These are phyloP conservation scores for Kodamaea restingae DNA, from an alignment of 805 yeast genomes.

Conservation along the genomic window DNA sequence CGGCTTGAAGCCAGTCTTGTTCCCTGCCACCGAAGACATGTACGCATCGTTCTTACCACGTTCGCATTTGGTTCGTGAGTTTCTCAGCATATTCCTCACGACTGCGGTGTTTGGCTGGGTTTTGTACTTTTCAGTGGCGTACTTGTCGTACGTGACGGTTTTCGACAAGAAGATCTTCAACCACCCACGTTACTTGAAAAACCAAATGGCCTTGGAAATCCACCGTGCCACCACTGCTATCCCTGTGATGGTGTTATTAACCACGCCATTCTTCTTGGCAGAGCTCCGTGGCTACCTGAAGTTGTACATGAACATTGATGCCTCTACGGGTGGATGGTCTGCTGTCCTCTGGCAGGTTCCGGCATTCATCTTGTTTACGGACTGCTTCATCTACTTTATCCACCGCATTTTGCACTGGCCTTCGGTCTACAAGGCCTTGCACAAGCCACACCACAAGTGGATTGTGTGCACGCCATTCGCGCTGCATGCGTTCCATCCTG, in stretches of 20 bases:
- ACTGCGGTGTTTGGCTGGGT: slow-evolving; percentile 83
- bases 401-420: slow-evolving; percentile 97
- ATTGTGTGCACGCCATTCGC: slow-evolving; percentile 98
- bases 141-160: slow-evolving; percentile 68
- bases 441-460: slow-evolving; percentile 99
- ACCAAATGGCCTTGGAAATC: slow-evolving; percentile 85
- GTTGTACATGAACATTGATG: slow-evolving; percentile 63
- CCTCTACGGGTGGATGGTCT: slow-evolving; percentile 63
- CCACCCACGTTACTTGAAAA: slow-evolving; percentile 93
- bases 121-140: slow-evolving; percentile 73
- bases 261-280: slow-evolving; percentile 84
- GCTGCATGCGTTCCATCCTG: slow-evolving; percentile 97
- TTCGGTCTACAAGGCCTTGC: slow-evolving; percentile 73
- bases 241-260: slow-evolving; percentile 82
- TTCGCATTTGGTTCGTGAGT: slow-evolving; percentile 68
- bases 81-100: slow-evolving; percentile 58
- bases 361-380: slow-evolving; percentile 85
- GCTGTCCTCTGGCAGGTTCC: slow-evolving; percentile 68
- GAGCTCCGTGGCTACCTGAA: slow-evolving; percentile 83
- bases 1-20: slow-evolving; percentile 56
- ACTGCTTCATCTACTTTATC: slow-evolving; percentile 83
- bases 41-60: slow-evolving; percentile 69
- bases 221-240: slow-evolving; percentile 74
- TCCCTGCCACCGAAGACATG: slow-evolving; percentile 54
- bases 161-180: slow-evolving; percentile 88